These are phyloP conservation scores for Cladophialophora chaetospira DNA, from an alignment of 2,329 filamentous ascomycete genomes.

Conservation along the genomic window DNA sequence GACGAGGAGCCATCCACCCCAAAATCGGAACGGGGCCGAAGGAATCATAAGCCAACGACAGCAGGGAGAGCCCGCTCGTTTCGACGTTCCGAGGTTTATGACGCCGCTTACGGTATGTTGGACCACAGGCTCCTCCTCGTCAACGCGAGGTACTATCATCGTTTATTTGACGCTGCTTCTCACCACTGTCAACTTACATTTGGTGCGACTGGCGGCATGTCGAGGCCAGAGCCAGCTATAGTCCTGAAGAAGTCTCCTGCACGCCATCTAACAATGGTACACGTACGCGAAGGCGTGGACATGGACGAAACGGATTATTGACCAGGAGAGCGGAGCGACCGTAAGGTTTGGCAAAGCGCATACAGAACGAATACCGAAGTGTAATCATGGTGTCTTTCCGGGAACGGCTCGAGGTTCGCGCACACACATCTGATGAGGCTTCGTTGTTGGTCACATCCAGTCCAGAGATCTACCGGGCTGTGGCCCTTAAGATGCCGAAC, in stretches of 20 bases:
- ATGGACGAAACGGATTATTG: no score
- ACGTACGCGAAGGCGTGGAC: no score
- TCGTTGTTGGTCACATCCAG: background rate
- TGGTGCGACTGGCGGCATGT: background rate
- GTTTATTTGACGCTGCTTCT: no score
- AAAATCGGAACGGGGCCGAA: slow-evolving; percentile 9
- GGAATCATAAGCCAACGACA: background rate
- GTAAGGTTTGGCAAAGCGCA: background rate
- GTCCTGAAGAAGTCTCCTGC: background rate
- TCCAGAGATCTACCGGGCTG: slow-evolving; percentile 9
- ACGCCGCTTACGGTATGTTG: background rate
- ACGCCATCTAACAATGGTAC: background rate
- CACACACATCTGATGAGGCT: background rate
- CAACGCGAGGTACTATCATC: no score
- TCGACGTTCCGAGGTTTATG: background rate
- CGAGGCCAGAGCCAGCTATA: background rate
- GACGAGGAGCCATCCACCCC: background rate
- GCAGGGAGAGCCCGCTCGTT: background rate
- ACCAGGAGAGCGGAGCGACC: no score
- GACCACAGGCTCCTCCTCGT: no score
- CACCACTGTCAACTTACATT: no score
- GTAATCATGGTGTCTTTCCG: slow-evolving; percentile 2
- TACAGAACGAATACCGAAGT: background rate
- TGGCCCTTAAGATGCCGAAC: slow-evolving; percentile 4
- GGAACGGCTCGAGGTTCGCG: slow-evolving; percentile 10